A percentile compares a stretch with the other conserved stretches of the same genome.
These are phyloP conservation scores for Rubia tinctorum DNA, from an alignment of 305 asterid species.

Conservation along the genomic window DNA sequence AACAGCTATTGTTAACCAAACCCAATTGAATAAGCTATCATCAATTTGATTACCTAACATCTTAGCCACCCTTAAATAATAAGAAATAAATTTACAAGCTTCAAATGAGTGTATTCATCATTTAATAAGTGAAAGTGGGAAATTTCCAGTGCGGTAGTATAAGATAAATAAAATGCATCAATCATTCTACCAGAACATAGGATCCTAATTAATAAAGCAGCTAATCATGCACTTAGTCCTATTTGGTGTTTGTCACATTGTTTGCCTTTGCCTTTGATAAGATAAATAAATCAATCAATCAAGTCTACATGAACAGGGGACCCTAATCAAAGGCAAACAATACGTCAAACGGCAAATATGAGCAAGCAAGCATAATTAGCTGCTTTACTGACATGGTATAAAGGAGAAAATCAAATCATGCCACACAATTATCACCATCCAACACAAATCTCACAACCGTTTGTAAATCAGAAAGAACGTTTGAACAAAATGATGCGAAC, in stretches of 20 bases:
- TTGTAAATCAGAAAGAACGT: too few relatives aligned
- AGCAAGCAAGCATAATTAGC: conserved; percentile 5
- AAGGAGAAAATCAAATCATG: background rate
- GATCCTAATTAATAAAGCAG: background rate
- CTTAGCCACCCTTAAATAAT: background rate
- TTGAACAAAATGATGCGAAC: too few relatives aligned
- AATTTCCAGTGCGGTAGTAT: background rate
- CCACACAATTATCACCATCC: background rate
- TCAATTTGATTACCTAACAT: background rate
- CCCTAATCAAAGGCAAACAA: conserved; percentile 9
- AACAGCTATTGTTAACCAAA: background rate
- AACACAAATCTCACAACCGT: background rate
- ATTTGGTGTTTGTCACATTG: too few relatives aligned
- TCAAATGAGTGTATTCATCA: background rate
- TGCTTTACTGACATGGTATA: conserved; percentile 1
- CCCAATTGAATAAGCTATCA: background rate
- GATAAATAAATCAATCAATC: background rate
- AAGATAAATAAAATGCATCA: background rate
- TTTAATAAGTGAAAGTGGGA: background rate
- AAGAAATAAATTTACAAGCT: background rate
- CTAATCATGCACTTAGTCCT: background rate
- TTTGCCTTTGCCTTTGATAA: background rate
- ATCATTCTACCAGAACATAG: background rate
- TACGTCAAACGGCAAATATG: background rate
- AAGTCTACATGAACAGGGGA: background rate